Conservation (phyloP, 768 basidiomycete species). For the Mycena galericulata region DNA sequence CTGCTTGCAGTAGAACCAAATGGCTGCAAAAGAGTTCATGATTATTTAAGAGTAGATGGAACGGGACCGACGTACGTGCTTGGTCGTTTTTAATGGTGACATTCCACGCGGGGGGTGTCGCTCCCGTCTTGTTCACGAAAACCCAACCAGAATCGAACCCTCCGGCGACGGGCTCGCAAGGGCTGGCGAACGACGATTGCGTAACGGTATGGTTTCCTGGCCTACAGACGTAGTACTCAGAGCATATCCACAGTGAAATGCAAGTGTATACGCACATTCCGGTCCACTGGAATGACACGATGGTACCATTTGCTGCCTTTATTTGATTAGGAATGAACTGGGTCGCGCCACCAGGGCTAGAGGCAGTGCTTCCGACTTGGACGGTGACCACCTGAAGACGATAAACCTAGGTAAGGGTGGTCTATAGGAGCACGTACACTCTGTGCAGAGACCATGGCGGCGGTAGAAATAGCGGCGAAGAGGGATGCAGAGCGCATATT, state of each 20-base stretch:
- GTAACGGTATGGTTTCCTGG: conserved; percentile 26
- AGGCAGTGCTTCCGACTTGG: background rate
- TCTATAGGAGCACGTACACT: background rate
- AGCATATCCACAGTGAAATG: background rate
- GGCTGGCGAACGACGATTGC: background rate
- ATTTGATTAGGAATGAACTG: background rate
- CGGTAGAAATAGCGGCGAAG: conserved; percentile 1
- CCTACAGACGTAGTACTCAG: background rate
- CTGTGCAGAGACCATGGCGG: conserved; percentile 9
- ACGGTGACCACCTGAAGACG: background rate
- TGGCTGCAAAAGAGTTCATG: background rate
- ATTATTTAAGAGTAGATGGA: background rate
- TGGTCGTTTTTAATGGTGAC: conserved; percentile 6
- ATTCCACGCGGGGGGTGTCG: background rate
- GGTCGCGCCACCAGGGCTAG: background rate
- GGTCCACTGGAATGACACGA: conserved; percentile 11
- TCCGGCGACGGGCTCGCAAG: background rate
- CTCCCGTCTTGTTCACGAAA: background rate
- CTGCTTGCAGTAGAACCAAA: conserved; percentile 30
- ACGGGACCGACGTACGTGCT: background rate
- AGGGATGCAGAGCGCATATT: conserved; percentile 6
- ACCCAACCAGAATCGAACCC: conserved; percentile 30
- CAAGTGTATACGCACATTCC: background rate
- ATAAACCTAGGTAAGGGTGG: background rate
- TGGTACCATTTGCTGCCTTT: background rate